Conservation (phyloP, 139 green algal genomes). For the Micromonas commoda region DNA sequence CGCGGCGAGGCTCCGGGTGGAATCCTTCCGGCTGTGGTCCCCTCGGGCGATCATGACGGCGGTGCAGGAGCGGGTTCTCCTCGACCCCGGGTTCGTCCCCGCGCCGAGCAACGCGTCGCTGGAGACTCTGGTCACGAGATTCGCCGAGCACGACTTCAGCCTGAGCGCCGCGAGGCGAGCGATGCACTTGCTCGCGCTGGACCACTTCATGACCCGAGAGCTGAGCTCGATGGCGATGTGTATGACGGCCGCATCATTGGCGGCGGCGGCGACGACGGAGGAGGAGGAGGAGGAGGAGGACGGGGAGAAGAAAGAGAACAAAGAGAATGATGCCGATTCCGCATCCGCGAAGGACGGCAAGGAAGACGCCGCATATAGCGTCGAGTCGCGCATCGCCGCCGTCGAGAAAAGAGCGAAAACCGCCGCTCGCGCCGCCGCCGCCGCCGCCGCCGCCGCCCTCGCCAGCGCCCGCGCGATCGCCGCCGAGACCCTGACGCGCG, state of each 20-base stretch:
- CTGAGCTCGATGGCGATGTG: constrained; percentile 28
- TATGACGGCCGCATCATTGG: constrained; percentile 21
- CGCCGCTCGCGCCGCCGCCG: too few species aligned
- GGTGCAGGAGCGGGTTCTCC: constrained; percentile 36
- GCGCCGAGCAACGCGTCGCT: constrained; percentile 25
- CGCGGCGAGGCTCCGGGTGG: not conserved
- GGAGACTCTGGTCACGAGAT: constrained; percentile 15
- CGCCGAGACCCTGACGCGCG: too few species aligned
- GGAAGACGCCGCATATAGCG: too few species aligned
- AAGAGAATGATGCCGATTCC: too few species aligned
- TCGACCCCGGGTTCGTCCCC: constrained; percentile 41
- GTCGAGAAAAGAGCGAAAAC: too few species aligned
- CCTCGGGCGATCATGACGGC: constrained; percentile 38
- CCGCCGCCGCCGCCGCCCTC: too few species aligned
- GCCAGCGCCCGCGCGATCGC: too few species aligned
- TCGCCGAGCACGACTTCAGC: constrained; percentile 20
- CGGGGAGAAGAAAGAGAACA: too few species aligned
- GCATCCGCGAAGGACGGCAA: too few species aligned
- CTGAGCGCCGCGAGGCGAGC: not conserved
- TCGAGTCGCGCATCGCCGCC: too few species aligned
- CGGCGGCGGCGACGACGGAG: constrained; percentile 6
- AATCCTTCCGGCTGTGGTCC: not conserved
- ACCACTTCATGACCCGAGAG: constrained; percentile 38
- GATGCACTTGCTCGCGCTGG: not conserved
- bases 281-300: too few species aligned